Base-by-base conservation (phyloP, 352 stramenopile genomes). In the Phytophthora idaei region DNA sequence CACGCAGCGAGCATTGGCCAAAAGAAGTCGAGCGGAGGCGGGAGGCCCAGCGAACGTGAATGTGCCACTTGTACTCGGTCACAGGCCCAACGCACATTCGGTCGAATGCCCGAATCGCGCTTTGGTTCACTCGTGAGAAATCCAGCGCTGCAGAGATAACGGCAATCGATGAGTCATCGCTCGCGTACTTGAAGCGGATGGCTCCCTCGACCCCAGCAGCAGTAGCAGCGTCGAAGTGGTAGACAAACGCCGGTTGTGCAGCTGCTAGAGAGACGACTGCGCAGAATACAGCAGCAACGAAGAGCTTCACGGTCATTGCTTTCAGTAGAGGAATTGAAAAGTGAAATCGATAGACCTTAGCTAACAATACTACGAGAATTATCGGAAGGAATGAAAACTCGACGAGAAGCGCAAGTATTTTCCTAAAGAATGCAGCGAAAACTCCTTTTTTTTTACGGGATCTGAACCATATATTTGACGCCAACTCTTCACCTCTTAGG, bases 21-120 rank as follows among this genome's bases (percentile, higher is more conserved):
- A 84, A 65, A 36, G 67, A 74, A 2, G 62, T 69, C 3, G 67
- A 78, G 0, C 47, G 45, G 1, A 52, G 49, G 2, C 17, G 45
- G 5, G 65, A 67, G 56, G 36, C 61, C 74, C 77, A 85, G n/a
- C 65, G 68, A 28, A 68, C 64, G 58, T 83, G 77, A 52, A 85
- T 85, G 59, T 83, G 77, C 74, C 74, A 85, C 32, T 77, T 77
- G 69, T 68, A 85, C 46, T 67, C 52, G 17, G 61, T 70, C 15
- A 80, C 59, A 25, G 62, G 41, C 21, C 36, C 50, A 10, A 25
- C 46, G 55, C 77, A 85, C 44, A 67, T 66, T 32, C 42, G 53
- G 44, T 83, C 67, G 15, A 68, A 59, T 1, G 28, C 29, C 32
- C 53, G 56, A 45, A 81, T 70, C 1, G 48, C 57, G 12, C 25